Evolutionary conservation across 75 land plant genomes (phyloP).

Genomic region (Sequoiadendron giganteum): DNA sequence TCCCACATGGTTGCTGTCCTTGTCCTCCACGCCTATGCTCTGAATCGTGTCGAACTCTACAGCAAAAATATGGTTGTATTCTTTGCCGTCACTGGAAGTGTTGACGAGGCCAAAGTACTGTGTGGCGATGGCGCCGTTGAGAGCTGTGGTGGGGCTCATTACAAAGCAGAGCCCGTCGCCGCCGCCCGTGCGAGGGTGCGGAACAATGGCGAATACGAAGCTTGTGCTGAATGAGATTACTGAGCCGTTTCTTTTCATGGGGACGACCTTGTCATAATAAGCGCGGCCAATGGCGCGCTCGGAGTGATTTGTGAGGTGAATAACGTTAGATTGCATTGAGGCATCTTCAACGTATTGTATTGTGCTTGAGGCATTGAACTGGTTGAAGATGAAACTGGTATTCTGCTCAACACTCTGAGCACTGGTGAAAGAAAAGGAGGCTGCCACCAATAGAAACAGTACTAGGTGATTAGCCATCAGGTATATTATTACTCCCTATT

Average conservation of each 20-base stretch:
- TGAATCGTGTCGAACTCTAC: too few species aligned
- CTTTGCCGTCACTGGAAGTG: slow-evolving; percentile 19
- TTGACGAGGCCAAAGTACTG: slow-evolving; percentile 45
- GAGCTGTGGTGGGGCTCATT: slow-evolving; percentile 12
- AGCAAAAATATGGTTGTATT: too few species aligned
- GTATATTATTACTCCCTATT: too few species aligned
- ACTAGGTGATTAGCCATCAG: too few species aligned
- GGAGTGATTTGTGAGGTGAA: slow-evolving; percentile 32
- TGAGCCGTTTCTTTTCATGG: slow-evolving; percentile 14
- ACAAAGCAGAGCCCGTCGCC: slow-evolving; percentile 44
- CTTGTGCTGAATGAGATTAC: slow-evolving; percentile 30
- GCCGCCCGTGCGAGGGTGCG: slow-evolving; percentile 23
- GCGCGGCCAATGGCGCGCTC: slow-evolving; percentile 29
- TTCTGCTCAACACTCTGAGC: too few species aligned
- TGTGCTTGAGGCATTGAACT: too few species aligned
- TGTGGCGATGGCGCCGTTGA: slow-evolving; percentile 22
- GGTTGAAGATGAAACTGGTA: too few species aligned
- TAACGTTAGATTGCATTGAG: slow-evolving; percentile 6
- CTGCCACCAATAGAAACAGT: too few species aligned
- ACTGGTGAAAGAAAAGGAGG: too few species aligned
- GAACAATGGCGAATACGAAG: slow-evolving; percentile 40
- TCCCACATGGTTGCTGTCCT: too few species aligned
- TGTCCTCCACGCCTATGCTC: too few species aligned
- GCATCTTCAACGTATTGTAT: neutral
- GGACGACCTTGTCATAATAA: slow-evolving; percentile 21